Percentiles rank a stretch among this genome's conserved stretches.
phyloP scores from a whole-genome alignment of 2,329 filamentous ascomycete genomes.

The Xylariaceae sp. region DNA sequence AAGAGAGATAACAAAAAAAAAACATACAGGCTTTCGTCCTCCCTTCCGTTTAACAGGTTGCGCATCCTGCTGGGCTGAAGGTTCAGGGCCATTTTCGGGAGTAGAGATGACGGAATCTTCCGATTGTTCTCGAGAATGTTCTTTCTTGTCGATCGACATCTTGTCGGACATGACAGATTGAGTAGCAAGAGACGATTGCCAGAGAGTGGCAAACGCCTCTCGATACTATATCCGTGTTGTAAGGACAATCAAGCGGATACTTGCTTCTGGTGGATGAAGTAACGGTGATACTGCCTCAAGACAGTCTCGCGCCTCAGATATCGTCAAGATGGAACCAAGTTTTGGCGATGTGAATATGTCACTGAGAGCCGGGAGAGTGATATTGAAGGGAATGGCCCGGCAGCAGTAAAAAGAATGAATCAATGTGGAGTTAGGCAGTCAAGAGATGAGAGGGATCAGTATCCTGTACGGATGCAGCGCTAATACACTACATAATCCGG shows the following conservation, averaged over 20 bases:
- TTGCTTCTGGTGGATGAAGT: constrained; percentile 6
- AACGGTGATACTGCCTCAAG: not conserved
- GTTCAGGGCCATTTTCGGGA: constrained; percentile 51
- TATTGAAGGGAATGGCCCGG: too few species aligned
- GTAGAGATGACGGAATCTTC: constrained; percentile 60
- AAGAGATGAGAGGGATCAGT: constrained; percentile 14
- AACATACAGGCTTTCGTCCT: constrained; percentile 86
- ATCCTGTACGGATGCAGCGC: constrained; percentile 33
- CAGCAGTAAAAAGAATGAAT: not conserved
- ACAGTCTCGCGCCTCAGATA: not conserved
- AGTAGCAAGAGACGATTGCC: constrained; percentile 36
- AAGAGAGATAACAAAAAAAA: constrained; percentile 9
- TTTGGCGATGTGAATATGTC: not conserved
- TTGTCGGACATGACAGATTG: constrained; percentile 58
- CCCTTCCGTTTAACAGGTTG: constrained; percentile 90
- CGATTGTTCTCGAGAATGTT: constrained; percentile 53
- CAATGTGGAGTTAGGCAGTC: not conserved
- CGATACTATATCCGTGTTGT: constrained; percentile 13
- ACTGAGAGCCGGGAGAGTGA: too few species aligned
- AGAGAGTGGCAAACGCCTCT: constrained; percentile 40
- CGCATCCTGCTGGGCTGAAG: constrained; percentile 40
- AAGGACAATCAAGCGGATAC: constrained; percentile 8
- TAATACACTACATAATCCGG: constrained; percentile 42
- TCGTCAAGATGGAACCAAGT: not conserved
- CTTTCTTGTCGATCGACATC: constrained; percentile 64